A percentile compares a stretch with the other conserved stretches of the same genome.
Evolutionary conservation across 257 asterid genomes (phyloP).

Genomic region (Solanum sparsipilum): DNA sequence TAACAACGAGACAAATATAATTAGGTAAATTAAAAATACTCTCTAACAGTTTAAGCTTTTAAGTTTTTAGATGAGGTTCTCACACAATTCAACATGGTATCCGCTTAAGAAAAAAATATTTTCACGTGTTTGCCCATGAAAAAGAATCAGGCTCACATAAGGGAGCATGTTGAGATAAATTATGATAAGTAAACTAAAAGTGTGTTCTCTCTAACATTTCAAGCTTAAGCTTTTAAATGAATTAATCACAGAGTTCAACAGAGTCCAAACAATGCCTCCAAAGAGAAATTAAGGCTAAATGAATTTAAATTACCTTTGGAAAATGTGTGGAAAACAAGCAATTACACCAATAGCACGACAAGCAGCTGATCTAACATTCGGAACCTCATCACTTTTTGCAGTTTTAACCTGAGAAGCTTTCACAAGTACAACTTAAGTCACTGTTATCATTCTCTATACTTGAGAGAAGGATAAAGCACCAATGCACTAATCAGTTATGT

Average conservation of each 20-base stretch:
- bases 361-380: conserved; percentile 89
- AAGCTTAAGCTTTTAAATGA: not conserved
- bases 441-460: not conserved
- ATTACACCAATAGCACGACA: conserved; percentile 95
- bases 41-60: not conserved
- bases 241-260: not conserved
- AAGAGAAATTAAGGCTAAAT: not conserved
- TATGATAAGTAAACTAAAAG: not conserved
- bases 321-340: conserved; percentile 70
- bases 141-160: not conserved
- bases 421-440: not conserved
- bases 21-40: not conserved
- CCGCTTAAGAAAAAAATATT: not conserved
- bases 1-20: not conserved
- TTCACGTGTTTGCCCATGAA: not conserved
- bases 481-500: not conserved
- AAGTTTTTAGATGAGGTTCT: not conserved
- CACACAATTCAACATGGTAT: not conserved
- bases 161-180: not conserved
- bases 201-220: not conserved
- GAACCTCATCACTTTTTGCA: conserved; percentile 54
- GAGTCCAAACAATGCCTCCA: not conserved
- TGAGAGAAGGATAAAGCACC: not conserved
- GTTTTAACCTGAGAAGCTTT: conserved; percentile 48
- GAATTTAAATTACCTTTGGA: conserved; percentile 43